Conservation (phyloP, 768 basidiomycete genomes). For the Kwoniella bestiolae region DNA sequence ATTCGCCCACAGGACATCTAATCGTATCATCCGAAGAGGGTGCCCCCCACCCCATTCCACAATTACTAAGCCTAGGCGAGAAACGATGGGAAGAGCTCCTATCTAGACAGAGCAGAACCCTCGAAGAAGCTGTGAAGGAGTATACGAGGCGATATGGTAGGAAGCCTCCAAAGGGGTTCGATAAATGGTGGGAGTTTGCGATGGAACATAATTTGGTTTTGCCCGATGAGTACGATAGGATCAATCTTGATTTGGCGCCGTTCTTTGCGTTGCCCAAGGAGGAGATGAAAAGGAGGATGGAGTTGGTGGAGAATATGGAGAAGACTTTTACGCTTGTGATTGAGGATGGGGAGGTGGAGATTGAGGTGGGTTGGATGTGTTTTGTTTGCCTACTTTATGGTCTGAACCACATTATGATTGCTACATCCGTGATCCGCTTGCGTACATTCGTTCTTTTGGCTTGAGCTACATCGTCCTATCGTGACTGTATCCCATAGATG, state of each 20-base stretch:
- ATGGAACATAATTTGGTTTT: constrained; percentile 46
- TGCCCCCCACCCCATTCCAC: constrained; percentile 56
- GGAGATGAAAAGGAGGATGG: constrained; percentile 54
- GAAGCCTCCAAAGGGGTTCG: constrained; percentile 58
- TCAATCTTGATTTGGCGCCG: constrained; percentile 55
- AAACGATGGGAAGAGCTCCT: constrained; percentile 56
- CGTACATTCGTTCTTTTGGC: too few relatives aligned
- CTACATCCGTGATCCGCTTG: too few relatives aligned
- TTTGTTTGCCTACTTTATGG: too few relatives aligned
- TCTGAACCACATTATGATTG: too few relatives aligned
- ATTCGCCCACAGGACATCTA: constrained; percentile 53
- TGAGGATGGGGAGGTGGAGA: constrained; percentile 42
- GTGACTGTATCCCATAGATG: background rate
- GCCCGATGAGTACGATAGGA: constrained; percentile 57
- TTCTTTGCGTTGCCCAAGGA: constrained; percentile 54
- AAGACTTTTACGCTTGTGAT: constrained; percentile 54
- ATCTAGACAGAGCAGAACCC: constrained; percentile 53
- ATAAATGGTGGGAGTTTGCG: constrained; percentile 57
- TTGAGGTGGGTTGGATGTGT: constrained; percentile 38
- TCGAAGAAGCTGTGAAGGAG: constrained; percentile 56
- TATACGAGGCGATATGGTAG: constrained; percentile 58
- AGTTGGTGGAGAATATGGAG: constrained; percentile 54
- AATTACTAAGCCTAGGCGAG: constrained; percentile 54
- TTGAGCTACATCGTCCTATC: background rate
- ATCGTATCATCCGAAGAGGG: constrained; percentile 34